Base-by-base conservation (phyloP, 371 early-diverging fungal species). In the Zychaea mexicana region DNA sequence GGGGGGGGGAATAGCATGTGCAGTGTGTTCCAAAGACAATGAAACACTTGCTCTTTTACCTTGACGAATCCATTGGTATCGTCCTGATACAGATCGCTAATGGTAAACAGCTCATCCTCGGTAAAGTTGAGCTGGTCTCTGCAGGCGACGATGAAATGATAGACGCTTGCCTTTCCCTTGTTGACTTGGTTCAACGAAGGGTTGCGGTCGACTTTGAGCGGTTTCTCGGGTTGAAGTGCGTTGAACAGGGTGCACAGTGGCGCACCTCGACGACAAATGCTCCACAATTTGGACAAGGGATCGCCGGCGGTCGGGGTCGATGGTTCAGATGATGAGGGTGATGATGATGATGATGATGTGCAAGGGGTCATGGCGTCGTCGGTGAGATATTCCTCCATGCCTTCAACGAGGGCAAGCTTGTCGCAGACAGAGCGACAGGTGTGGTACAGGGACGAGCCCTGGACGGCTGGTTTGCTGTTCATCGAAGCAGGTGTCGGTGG, bases 1-100 rank as follows among this genome's bases (percentile, higher is more conserved):
- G n/a, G n/a, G n/a, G n/a, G n/a, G n/a, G n/a, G n/a, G n/a, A n/a
- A n/a, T n/a, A n/a, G n/a, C n/a, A n/a, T n/a, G n/a, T n/a, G n/a
- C n/a, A n/a, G n/a, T n/a, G n/a, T n/a, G n/a, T n/a, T n/a, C n/a
- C n/a, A 42, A 42, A 55, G 28, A 31, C n/a, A 59, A 33, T 33
- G 28, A 55, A 55, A 30, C 31, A 55, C 27, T 1, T 19, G 1
- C 13, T n/a, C 0, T 36, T 57, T 46, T 84, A 96, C 97, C 88
- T 95, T 97, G 66, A 96, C 91, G 73, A 96, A 94, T 30, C 92
- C 94, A 70, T 93, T 93, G 28, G 96, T 97, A 74, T 97, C 96
- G 66, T 98, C 96, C 68, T 91, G 90, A 70, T 91, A 95, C 27
- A 97, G 76, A 55, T 96, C 96, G 4, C 89, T 79, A 57, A 96